Percentiles rank a stretch among this genome's conserved stretches.
Conservation (phyloP, 441 rosid species). For the Euphorbia corollata region DNA sequence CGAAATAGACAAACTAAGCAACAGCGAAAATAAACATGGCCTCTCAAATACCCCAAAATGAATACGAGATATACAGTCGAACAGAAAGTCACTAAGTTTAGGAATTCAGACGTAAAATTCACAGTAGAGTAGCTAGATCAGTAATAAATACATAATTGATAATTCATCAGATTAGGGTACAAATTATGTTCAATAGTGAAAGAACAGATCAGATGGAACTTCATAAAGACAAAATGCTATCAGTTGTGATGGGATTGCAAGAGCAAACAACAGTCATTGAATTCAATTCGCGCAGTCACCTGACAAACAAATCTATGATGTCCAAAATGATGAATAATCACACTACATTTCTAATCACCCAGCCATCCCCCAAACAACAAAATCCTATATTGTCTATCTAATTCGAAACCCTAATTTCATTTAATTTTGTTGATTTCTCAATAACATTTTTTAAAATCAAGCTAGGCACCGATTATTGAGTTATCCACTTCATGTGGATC, state of each 20-base stretch:
- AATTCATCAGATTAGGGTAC: background rate
- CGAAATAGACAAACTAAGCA: constrained; percentile 6
- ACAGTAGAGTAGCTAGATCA: background rate
- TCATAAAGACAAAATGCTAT: background rate
- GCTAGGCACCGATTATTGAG: background rate
- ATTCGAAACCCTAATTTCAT: background rate
- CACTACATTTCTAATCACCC: background rate
- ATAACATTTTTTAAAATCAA: background rate
- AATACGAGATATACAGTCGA: background rate
- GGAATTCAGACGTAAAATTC: background rate
- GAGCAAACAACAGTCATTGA: background rate
- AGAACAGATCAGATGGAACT: background rate
- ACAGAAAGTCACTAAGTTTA: background rate
- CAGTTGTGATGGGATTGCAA: background rate
- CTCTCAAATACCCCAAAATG: background rate
- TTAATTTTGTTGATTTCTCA: background rate
- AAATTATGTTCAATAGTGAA: background rate
- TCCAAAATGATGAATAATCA: background rate
- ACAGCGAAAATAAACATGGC: background rate
- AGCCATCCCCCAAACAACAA: background rate
- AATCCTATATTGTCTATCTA: background rate
- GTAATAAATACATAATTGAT: background rate
- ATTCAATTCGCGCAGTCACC: background rate
- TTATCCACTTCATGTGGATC: background rate
- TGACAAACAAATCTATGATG: background rate